These are phyloP conservation scores for Moelleriella libera DNA, from an alignment of 2,329 filamentous ascomycete genomes.

Conservation along the genomic window DNA sequence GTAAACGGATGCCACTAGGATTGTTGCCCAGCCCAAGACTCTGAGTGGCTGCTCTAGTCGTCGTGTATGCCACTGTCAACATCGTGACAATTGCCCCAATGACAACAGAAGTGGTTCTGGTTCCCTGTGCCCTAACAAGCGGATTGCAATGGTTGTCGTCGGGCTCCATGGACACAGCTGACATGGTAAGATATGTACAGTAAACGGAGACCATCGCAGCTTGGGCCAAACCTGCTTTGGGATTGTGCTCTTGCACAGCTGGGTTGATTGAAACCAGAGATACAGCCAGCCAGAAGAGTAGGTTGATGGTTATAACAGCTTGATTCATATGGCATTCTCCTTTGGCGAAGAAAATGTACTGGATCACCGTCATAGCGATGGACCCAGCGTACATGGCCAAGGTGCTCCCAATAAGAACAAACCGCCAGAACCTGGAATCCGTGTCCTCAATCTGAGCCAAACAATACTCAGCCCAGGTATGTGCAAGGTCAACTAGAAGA, in stretches of 20 bases:
- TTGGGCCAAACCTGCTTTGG: constrained; percentile 89
- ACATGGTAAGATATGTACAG: constrained; percentile 98
- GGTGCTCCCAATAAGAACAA: constrained; percentile 80
- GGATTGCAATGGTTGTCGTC: constrained; percentile 92
- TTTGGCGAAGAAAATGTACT: constrained; percentile 91
- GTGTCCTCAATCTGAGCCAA: constrained; percentile 82
- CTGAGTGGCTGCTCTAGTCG: constrained; percentile 88
- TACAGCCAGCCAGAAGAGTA: constrained; percentile 67
- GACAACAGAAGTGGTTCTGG: constrained; percentile 78
- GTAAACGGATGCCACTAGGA: constrained; percentile 36
- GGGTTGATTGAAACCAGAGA: constrained; percentile 83
- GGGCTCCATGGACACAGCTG: constrained; percentile 95
- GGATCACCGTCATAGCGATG: constrained; percentile 85
- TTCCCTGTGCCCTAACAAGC: constrained; percentile 69
- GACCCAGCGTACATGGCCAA: constrained; percentile 86
- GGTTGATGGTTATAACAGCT: constrained; percentile 85
- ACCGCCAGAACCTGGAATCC: constrained; percentile 74
- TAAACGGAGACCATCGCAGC: constrained; percentile 95
- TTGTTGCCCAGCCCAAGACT: constrained; percentile 58
- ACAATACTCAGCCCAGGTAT: constrained; percentile 95
- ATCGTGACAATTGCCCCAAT: constrained; percentile 93
- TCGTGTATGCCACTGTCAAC: constrained; percentile 94
- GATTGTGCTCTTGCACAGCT: constrained; percentile 77
- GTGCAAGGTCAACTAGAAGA: constrained; percentile 84
- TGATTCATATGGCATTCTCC: constrained; percentile 89